phyloP scores from a whole-genome alignment of 2,329 filamentous ascomycete genomes.

The Ophiostoma sp. region DNA sequence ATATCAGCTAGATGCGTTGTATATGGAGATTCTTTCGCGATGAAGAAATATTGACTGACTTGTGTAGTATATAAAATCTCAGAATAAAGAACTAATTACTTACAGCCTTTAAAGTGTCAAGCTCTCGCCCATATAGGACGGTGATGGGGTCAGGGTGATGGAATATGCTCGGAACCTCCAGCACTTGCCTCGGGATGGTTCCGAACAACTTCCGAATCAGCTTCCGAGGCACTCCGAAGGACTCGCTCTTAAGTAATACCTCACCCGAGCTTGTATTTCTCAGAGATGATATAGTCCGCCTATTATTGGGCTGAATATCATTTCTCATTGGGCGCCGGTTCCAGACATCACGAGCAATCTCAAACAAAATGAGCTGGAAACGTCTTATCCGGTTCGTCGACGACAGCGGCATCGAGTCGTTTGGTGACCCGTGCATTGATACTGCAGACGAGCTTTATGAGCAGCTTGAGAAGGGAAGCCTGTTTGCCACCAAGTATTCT shows the following conservation, averaged over 20 bases:
- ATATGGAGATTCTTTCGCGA: background rate
- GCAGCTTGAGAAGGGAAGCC: background rate
- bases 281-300: background rate
- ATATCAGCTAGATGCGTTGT: background rate
- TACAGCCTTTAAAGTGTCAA: background rate
- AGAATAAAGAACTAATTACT: background rate
- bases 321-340: background rate
- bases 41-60: background rate
- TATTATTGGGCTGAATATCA: background rate
- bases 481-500: background rate
- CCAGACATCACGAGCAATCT: background rate
- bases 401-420: conserved; percentile 7
- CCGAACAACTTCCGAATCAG: background rate
- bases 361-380: conserved; percentile 11
- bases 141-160: background rate
- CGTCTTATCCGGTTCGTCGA: conserved; percentile 18
- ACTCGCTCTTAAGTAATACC: background rate
- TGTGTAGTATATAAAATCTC: background rate
- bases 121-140: background rate
- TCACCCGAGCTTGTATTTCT: background rate
- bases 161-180: background rate
- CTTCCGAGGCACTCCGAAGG: background rate
- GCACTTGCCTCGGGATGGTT: background rate
- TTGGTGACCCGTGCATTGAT: conserved; percentile 11
- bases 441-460: conserved; percentile 3